Evolutionary conservation across 2,329 filamentous ascomycete species (phyloP), one percentile per base, ranked within the genome.

Genomic region (Fusarium sp.): DNA sequence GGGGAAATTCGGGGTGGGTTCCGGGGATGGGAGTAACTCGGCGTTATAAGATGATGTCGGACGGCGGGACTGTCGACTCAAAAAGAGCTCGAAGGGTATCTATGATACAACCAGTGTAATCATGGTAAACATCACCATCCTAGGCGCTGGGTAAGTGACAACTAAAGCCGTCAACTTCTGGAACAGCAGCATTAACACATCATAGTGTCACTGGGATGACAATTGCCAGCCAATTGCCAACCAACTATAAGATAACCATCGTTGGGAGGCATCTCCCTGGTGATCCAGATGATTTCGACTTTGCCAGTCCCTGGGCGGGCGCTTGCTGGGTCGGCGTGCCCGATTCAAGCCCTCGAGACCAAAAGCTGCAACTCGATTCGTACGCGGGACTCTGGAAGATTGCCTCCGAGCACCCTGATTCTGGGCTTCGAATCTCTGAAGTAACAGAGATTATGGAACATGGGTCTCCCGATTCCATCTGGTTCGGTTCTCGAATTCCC

Each of bases 381-480:
- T 60, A 54, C 40, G 48, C 50, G 6, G 58, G 58, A 12, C 41
- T 60, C 2, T 60, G 58, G 58, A 54, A 34, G 15, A 13, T 54
- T 23, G 58, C 58, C 3, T 46, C 39, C 7, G 23, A 54, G 41
- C 48, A 60, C 31, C 58, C 43, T 28, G 23, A 55, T 13, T 54
- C 50, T 8, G 58, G 58, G 10, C 31, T 60, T 31, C 50, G 48
- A n/a, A 60, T 60, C 7, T 44, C 39, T 10, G 40, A 54, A 12
- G 48, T 60, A 2, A 60, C 58, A 2, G 58, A 60, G 31, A 54
- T 60, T 2, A 54, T 60, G 58, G 58, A 60, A 31, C 18, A 28
- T 7, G 41, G 58, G 6, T 47, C 48, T 1, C 48, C 48, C 7
- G 50, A 60, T 12, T 16, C 16, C 5, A 54, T 60, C 27, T 47